These are phyloP conservation scores for Thielaviopsis cerberus DNA, from an alignment of 2,329 filamentous ascomycete species.

Conservation along the genomic window DNA sequence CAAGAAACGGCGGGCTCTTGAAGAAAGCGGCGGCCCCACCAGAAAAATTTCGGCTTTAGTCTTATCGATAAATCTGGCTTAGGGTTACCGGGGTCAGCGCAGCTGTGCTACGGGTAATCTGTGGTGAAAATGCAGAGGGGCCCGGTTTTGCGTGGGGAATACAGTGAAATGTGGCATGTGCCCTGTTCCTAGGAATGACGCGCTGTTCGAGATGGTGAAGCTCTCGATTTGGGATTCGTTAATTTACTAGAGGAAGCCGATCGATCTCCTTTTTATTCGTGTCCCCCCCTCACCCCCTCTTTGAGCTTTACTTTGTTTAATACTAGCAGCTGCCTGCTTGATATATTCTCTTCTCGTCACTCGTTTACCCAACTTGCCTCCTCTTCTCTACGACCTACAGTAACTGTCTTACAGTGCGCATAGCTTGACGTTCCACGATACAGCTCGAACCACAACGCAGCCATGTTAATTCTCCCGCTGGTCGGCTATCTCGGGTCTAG, in stretches of 20 bases:
- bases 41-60: no score
- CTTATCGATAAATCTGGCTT: neutral
- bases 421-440: conserved; percentile 2
- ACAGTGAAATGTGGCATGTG: neutral
- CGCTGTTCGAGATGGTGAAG: neutral
- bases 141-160: neutral
- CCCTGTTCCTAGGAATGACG: neutral
- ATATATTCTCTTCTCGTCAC: neutral
- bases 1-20: no score
- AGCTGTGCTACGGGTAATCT: neutral
- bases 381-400: neutral
- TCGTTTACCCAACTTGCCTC: neutral
- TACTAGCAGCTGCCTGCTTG: neutral
- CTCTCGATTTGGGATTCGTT: neutral
- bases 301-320: neutral
- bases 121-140: neutral
- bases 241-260: neutral
- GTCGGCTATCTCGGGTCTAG: conserved; percentile 76
- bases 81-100: neutral
- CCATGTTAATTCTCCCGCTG: conserved; percentile 89
- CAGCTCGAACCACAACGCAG: conserved; percentile 16
- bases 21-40: no score
- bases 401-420: conserved; percentile 1
- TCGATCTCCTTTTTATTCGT: neutral
- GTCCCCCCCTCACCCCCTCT: no score